Conservation (phyloP, 1,284 basidiomycete species). For the Schizophyllum commune region DNA sequence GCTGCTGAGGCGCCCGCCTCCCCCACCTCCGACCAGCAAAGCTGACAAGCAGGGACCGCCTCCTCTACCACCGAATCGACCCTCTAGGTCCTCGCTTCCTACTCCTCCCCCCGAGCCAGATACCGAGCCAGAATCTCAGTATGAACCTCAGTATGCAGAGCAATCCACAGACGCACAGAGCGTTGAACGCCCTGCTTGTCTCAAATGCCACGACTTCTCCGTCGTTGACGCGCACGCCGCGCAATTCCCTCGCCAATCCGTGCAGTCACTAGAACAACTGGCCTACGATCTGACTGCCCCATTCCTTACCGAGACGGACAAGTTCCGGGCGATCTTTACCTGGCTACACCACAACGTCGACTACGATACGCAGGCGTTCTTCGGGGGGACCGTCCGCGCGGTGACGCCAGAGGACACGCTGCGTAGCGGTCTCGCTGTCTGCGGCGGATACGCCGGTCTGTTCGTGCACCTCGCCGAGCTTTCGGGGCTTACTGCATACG, state of each 20-base stretch:
- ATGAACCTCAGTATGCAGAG: constrained; percentile 7
- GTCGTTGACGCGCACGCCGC: constrained; percentile 33
- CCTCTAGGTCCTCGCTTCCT: constrained; percentile 23
- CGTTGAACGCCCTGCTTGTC: constrained; percentile 19
- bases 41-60: neutral
- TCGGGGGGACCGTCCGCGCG: constrained; percentile 29
- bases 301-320: constrained; percentile 33
- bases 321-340: constrained; percentile 35
- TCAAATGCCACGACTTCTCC: constrained; percentile 36
- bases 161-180: constrained; percentile 5
- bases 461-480: constrained; percentile 29
- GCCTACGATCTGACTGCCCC: constrained; percentile 31
- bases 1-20: constrained; percentile 25
- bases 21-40: constrained; percentile 18
- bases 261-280: constrained; percentile 28
- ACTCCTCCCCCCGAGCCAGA: constrained; percentile 23
- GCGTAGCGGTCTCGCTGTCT: constrained; percentile 26
- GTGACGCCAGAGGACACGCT: constrained; percentile 17
- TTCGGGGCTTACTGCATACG: constrained; percentile 30
- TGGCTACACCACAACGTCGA: constrained; percentile 39
- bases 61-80: neutral
- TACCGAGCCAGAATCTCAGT: constrained; percentile 11
- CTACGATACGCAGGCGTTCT: constrained; percentile 33
- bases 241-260: constrained; percentile 31
- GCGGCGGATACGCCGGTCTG: constrained; percentile 38